phyloP scores from a whole-genome alignment of 257 asterid genomes.

The Petunia secreta region DNA sequence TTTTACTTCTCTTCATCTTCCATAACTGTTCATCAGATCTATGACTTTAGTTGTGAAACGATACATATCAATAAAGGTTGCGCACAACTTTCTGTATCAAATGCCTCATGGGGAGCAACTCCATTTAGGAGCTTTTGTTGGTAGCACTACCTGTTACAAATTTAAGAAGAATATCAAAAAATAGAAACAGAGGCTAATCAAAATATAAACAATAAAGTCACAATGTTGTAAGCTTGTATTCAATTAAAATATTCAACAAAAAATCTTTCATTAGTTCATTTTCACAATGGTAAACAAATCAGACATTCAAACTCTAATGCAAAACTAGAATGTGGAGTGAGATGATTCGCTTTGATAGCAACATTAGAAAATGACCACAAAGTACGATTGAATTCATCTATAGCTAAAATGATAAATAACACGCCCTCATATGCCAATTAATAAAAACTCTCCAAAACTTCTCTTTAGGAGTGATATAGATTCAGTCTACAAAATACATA shows the following conservation, averaged over 20 bases:
- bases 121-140: too few species aligned
- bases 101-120: too few species aligned
- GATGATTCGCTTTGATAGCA: not conserved
- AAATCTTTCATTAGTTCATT: not conserved
- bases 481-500: conserved; percentile 27
- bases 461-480: not conserved
- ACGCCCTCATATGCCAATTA: conserved; percentile 7
- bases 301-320: not conserved
- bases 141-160: too few species aligned
- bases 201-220: too few species aligned
- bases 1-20: too few species aligned
- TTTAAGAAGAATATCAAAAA: too few species aligned
- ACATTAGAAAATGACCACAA: not conserved
- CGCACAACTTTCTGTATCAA: too few species aligned
- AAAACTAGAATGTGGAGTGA: not conserved
- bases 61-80: too few species aligned
- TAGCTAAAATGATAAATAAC: conserved; percentile 1
- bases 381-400: not conserved
- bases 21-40: too few species aligned
- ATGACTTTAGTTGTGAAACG: too few species aligned
- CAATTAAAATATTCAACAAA: not conserved
- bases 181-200: too few species aligned
- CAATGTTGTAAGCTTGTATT: not conserved
- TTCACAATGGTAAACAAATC: not conserved
- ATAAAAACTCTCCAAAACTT: conserved; percentile 18